A percentile compares a stretch with the other conserved stretches of the same genome.
These are phyloP conservation scores for Achlya hypogyna DNA, from an alignment of 352 stramenopile species.

Conservation along the genomic window DNA sequence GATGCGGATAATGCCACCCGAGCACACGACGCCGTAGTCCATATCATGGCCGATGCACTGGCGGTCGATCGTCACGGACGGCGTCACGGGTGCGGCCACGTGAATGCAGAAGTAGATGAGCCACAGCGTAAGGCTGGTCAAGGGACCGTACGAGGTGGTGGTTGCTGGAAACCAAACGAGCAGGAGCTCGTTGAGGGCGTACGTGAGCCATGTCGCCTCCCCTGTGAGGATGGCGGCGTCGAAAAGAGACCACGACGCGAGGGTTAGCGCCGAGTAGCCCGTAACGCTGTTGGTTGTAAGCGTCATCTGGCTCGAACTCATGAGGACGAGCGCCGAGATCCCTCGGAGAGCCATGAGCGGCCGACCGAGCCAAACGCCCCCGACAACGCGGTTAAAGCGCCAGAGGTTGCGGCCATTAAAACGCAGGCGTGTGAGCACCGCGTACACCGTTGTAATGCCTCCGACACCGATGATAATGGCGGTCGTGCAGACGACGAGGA, in stretches of 20 bases:
- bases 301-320: not conserved
- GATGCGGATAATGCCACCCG: not conserved
- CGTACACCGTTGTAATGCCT: not conserved
- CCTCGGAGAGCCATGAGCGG: not conserved
- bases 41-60: not conserved
- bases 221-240: not conserved
- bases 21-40: not conserved
- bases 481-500: not conserved
- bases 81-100: not conserved
- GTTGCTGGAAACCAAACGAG: not conserved
- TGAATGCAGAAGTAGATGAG: not conserved
- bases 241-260: not conserved
- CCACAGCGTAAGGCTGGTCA: not conserved
- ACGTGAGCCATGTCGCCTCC: not conserved
- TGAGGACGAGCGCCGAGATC: not conserved
- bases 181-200: not conserved
- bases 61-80: not conserved
- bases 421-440: not conserved
- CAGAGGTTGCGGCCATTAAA: not conserved
- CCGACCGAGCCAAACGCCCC: not conserved
- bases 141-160: not conserved
- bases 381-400: conserved; percentile 1
- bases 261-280: not conserved
- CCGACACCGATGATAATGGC: not conserved
- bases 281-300: not conserved